These are phyloP conservation scores for Phylloporus sp. DNA, from an alignment of 768 basidiomycete species.

Conservation along the genomic window DNA sequence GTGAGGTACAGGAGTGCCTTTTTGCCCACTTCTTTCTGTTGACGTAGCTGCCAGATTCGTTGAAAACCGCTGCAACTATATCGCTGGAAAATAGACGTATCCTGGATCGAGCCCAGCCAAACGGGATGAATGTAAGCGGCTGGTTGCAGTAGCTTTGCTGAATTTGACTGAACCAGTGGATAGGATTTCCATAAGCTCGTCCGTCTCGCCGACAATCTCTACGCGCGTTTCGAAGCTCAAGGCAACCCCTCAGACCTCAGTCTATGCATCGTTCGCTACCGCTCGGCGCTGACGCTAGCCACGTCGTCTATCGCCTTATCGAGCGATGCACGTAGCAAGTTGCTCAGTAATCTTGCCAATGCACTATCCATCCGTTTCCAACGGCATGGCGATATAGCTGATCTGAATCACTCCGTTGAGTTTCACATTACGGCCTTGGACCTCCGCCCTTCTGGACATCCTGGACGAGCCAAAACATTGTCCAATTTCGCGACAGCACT, in stretches of 20 bases:
- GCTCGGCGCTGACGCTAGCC: slow-evolving; percentile 24
- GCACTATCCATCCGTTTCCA: slow-evolving; percentile 26
- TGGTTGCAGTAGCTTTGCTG: not conserved
- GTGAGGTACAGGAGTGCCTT: slow-evolving; percentile 2
- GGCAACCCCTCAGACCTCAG: slow-evolving; percentile 23
- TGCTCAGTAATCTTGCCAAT: slow-evolving; percentile 28
- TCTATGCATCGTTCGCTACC: slow-evolving; percentile 24
- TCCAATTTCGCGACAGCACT: slow-evolving; percentile 29
- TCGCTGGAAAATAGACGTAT: not conserved
- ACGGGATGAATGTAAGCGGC: slow-evolving; percentile 18
- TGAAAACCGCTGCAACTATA: not conserved
- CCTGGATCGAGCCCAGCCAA: not conserved
- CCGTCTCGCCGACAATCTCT: slow-evolving; percentile 23
- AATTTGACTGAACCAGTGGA: not conserved
- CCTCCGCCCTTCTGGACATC: slow-evolving; percentile 25
- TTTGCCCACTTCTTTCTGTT: slow-evolving; percentile 1
- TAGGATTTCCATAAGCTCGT: slow-evolving; percentile 25
- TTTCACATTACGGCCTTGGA: slow-evolving; percentile 25
- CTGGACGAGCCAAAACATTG: slow-evolving; percentile 21
- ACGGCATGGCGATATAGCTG: slow-evolving; percentile 22
- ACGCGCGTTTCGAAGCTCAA: slow-evolving; percentile 20
- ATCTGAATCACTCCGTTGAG: slow-evolving; percentile 27
- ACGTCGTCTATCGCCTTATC: slow-evolving; percentile 15
- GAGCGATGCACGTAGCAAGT: slow-evolving; percentile 20
- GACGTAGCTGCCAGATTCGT: not conserved